Conservation (phyloP, 345 rosid genomes). For the Hibiscus trionum region DNA sequence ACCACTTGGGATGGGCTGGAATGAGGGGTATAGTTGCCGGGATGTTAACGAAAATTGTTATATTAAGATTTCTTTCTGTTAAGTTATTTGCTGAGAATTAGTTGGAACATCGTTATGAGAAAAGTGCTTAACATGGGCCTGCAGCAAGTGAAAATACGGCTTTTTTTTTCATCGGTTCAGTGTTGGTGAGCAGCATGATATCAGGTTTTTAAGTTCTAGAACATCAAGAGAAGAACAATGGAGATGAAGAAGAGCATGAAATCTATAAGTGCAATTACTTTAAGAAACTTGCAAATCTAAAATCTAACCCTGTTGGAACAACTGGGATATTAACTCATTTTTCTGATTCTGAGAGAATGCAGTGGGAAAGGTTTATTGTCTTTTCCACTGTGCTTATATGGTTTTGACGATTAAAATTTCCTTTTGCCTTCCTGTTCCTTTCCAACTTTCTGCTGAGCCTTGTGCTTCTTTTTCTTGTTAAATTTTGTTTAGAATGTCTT, state of each 20-base stretch:
- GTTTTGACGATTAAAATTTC: neutral
- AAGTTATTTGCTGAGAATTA: neutral
- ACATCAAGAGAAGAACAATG: neutral
- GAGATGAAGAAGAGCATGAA: neutral
- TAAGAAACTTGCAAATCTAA: neutral
- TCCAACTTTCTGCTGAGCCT: neutral
- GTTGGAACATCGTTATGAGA: conserved; percentile 1
- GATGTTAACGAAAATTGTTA: neutral
- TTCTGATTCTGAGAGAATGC: neutral
- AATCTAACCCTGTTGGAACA: neutral
- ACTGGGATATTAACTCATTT: neutral
- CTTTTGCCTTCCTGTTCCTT: neutral
- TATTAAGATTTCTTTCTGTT: neutral
- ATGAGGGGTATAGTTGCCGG: neutral
- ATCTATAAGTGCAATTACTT: neutral
- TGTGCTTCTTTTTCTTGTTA: neutral
- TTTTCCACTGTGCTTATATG: neutral
- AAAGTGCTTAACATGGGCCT: neutral
- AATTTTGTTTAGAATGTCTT: neutral
- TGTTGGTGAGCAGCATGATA: neutral
- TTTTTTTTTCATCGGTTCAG: neutral
- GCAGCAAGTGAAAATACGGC: neutral
- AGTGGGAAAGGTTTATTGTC: neutral
- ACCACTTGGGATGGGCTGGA: neutral
- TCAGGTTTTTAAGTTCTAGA: neutral